phyloP scores from a whole-genome alignment of 352 stramenopile species.

The Globisporangium alternatum region DNA sequence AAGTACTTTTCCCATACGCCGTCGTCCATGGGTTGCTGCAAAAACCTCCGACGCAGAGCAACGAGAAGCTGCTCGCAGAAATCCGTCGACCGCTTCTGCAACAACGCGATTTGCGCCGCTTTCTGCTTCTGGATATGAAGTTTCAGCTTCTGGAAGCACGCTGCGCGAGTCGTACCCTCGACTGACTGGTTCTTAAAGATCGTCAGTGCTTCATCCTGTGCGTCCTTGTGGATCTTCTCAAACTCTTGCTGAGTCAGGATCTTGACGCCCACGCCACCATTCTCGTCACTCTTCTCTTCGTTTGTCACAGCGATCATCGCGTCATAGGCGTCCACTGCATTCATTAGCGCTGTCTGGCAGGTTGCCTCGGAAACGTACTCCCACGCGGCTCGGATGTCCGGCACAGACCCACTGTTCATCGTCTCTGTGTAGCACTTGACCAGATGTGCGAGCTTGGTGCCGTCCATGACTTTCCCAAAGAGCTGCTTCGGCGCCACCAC shows the following conservation, averaged over 20 bases:
- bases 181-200: slow-evolving; percentile 71
- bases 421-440: slow-evolving; percentile 68
- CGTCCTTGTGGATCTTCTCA: slow-evolving; percentile 68
- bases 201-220: slow-evolving; percentile 62
- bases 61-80: slow-evolving; percentile 50
- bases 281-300: slow-evolving; percentile 19
- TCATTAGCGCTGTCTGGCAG: slow-evolving; percentile 53
- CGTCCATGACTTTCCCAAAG: slow-evolving; percentile 63
- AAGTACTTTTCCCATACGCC: slow-evolving; percentile 40
- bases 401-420: slow-evolving; percentile 73
- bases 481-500: slow-evolving; percentile 61
- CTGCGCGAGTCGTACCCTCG: slow-evolving; percentile 50
- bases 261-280: slow-evolving; percentile 23
- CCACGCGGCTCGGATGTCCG: slow-evolving; percentile 84
- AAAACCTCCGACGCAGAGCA: slow-evolving; percentile 29
- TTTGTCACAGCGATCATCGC: slow-evolving; percentile 33
- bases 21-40: slow-evolving; percentile 36
- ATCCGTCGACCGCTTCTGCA: slow-evolving; percentile 59
- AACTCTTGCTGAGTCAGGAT: slow-evolving; percentile 71
- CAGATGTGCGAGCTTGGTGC: slow-evolving; percentile 57
- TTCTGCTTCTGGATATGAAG: slow-evolving; percentile 63
- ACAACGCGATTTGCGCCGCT: slow-evolving; percentile 38
- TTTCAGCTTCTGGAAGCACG: slow-evolving; percentile 79
- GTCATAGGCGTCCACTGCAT: slow-evolving; percentile 61
- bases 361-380: slow-evolving; percentile 81